phyloP scores from a whole-genome alignment of 345 rosid genomes.

The Schrenkiella parvula region DNA sequence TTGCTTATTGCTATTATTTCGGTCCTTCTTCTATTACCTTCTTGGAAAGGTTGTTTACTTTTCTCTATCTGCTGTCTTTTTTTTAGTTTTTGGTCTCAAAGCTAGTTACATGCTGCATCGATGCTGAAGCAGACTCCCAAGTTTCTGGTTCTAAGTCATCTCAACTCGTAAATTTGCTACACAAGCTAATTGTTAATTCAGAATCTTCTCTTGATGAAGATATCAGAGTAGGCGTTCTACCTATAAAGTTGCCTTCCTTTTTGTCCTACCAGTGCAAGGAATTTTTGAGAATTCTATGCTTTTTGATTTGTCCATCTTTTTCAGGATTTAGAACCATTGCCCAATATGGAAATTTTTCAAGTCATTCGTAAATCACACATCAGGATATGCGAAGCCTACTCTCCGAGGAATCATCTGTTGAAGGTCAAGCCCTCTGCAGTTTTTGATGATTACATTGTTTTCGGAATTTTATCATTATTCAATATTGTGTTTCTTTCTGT shows the following conservation, averaged over 20 bases:
- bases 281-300: background rate
- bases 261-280: slow-evolving; percentile 7
- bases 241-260: slow-evolving; percentile 9
- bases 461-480: slow-evolving; percentile 18
- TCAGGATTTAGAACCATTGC: slow-evolving; percentile 88
- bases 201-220: slow-evolving; percentile 67
- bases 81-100: slow-evolving; percentile 83
- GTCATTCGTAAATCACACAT: slow-evolving; percentile 58
- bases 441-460: background rate
- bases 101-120: slow-evolving; percentile 77
- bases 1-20: background rate
- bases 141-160: slow-evolving; percentile 48
- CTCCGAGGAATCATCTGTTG: slow-evolving; percentile 78
- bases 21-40: background rate
- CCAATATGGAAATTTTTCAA: slow-evolving; percentile 57
- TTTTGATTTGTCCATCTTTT: slow-evolving; percentile 11
- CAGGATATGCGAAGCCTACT: slow-evolving; percentile 54
- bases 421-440: slow-evolving; percentile 41
- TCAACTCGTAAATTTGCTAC: slow-evolving; percentile 57
- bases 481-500: slow-evolving; percentile 10
- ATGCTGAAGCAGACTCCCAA: slow-evolving; percentile 42
- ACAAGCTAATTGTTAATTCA: slow-evolving; percentile 54
- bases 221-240: slow-evolving; percentile 53
- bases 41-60: background rate
- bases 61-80: slow-evolving; percentile 20